Percentiles rank a stretch among this genome's conserved stretches.
phyloP scores from a whole-genome alignment of 2,329 filamentous ascomycete genomes.

The Trichoderma sp. region DNA sequence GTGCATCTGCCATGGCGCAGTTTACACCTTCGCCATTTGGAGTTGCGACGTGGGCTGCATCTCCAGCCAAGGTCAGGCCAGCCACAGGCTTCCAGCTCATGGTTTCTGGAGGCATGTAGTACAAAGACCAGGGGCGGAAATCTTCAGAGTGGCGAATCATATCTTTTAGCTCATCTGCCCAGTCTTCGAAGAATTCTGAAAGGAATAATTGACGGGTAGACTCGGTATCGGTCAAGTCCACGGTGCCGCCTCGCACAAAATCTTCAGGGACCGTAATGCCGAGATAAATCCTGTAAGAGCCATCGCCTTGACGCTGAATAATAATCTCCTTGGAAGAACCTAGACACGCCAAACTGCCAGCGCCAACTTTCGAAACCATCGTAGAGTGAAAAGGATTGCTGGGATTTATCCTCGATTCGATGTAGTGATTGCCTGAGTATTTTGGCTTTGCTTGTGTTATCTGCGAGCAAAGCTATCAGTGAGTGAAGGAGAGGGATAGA shows the following conservation, averaged over 20 bases:
- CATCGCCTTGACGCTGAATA: constrained; percentile 7
- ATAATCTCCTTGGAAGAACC: constrained; percentile 10
- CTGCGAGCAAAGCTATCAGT: constrained; percentile 28
- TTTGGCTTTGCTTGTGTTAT: constrained; percentile 28
- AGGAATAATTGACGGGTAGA: background rate
- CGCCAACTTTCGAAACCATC: constrained; percentile 1
- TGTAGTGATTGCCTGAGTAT: constrained; percentile 24
- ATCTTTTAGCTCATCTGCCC: constrained; percentile 9
- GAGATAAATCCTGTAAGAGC: constrained; percentile 11
- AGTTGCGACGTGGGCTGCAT: constrained; percentile 11
- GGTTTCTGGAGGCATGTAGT: constrained; percentile 7
- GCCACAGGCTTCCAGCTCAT: constrained; percentile 3
- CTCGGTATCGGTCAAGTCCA: background rate
- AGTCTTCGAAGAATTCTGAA: constrained; percentile 13
- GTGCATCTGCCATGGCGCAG: constrained; percentile 14
- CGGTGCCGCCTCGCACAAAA: constrained; percentile 2
- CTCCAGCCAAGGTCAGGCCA: constrained; percentile 16
- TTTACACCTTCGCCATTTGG: constrained; percentile 22
- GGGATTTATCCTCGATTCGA: constrained; percentile 9
- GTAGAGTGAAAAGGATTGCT: background rate
- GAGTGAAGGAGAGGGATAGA: background rate
- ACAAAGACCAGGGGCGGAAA: constrained; percentile 15
- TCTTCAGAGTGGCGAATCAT: constrained; percentile 12
- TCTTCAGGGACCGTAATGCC: constrained; percentile 10
- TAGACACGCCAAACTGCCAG: background rate